Evolutionary conservation across 108 stramenopile genomes (phyloP).

Genomic region (Skeletonema costatum): DNA sequence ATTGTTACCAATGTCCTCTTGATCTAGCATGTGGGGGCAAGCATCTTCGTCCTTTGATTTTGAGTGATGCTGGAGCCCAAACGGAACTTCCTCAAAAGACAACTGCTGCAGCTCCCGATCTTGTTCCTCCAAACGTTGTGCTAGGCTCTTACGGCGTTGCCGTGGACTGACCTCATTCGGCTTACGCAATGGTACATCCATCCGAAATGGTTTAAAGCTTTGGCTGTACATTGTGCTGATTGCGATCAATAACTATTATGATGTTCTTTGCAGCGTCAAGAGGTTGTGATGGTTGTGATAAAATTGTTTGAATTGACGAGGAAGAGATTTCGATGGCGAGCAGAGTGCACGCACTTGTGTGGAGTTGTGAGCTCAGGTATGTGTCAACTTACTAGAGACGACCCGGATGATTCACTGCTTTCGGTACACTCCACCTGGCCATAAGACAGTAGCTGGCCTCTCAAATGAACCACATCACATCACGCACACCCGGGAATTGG

Average conservation of each 20-base stretch:
- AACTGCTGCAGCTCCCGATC: neutral
- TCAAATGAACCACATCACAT: too few species aligned
- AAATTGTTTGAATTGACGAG: too few species aligned
- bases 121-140: neutral
- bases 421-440: neutral
- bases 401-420: too few species aligned
- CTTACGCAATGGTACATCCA: neutral
- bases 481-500: neutral
- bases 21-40: neutral
- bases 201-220: neutral
- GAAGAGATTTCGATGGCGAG: neutral
- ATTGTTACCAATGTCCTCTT: neutral
- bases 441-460: too few species aligned
- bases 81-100: neutral
- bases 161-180: neutral
- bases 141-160: neutral
- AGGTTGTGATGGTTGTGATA: neutral
- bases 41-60: neutral
- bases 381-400: too few species aligned
- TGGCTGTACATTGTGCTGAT: neutral
- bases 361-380: neutral
- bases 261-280: neutral
- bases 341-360: neutral
- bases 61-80: neutral
- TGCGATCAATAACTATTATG: neutral